Percentiles rank a stretch among this genome's conserved stretches.
These are phyloP conservation scores for Hymenoscyphus salicellus DNA, from an alignment of 2,329 filamentous ascomycete species.

Conservation along the genomic window DNA sequence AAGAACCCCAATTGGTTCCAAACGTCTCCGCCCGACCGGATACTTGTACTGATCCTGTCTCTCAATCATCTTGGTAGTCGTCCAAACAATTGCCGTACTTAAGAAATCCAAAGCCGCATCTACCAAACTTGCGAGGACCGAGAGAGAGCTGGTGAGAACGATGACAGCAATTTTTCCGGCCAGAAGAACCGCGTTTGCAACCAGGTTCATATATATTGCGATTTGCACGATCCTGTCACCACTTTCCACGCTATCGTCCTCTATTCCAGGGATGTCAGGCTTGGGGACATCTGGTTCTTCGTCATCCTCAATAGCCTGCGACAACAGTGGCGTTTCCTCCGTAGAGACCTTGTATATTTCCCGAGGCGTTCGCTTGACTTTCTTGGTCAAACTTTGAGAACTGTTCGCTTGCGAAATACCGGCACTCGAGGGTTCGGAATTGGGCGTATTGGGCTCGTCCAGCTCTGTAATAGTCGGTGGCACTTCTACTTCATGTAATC, in stretches of 20 bases:
- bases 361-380: constrained; percentile 75
- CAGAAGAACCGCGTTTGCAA: constrained; percentile 57
- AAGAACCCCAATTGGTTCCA: constrained; percentile 61
- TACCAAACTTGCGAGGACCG: constrained; percentile 58
- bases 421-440: constrained; percentile 16
- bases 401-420: constrained; percentile 31
- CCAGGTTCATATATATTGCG: constrained; percentile 72
- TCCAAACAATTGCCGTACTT: constrained; percentile 60
- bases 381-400: constrained; percentile 42
- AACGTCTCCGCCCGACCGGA: constrained; percentile 53
- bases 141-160: constrained; percentile 55
- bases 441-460: constrained; percentile 46
- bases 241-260: constrained; percentile 71
- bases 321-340: constrained; percentile 62
- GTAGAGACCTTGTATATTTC: constrained; percentile 72
- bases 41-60: constrained; percentile 44
- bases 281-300: constrained; percentile 45
- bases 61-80: constrained; percentile 56
- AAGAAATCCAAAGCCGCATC: constrained; percentile 60
- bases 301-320: constrained; percentile 44
- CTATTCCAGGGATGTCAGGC: constrained; percentile 65
- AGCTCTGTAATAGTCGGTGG: constrained; percentile 73
- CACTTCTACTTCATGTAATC: constrained; percentile 55
- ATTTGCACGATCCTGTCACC: constrained; percentile 74
- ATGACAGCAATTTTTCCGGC: constrained; percentile 55